Base-by-base conservation (phyloP, 345 rosid species). In the Kernera saxatilis region DNA sequence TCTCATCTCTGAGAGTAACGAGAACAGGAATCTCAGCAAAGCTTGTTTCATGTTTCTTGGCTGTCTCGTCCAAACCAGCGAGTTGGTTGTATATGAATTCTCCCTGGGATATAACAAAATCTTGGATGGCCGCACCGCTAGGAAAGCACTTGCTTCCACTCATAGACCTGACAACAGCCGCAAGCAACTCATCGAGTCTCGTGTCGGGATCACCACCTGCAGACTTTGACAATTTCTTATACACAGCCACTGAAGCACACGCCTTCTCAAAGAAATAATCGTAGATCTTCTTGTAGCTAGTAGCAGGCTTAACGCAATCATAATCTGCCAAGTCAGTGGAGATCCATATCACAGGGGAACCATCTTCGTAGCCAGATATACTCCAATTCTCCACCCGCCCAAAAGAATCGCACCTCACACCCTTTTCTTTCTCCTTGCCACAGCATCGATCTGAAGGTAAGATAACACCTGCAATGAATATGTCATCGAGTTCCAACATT, bases 341-440 rank as follows among this genome's bases (percentile, higher is more conserved):
- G 6, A 86, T 71, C 95, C 88, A 86, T 15, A 88, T 45, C 13
- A 85, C 84, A 0, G 89, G 89, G 0, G 70, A 82, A 3, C 89
- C 91, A 15, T 82, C 89, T 77, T 86, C 91, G 23, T 81, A 88
- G 3, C 94, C 94, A 55, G 94, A 83, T 8, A 88, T 86, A 48
- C 33, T 22, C 91, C 91, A 88, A 2, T 76, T 15, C 67, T 86
- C 87, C 2, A 83, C 66, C 22, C 85, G 74, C 15, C 86, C 89
- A 71, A 84, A 87, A 3, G 80, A 84, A 13, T 80, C 54, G 8
- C 90, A 87, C 64, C 83, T 65, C n/a, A 86, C 76, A 35, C 86
- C 82, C 35, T 73, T 79, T 27, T 51, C 78, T 69, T 78, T 86
- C 30, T 78, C 84, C 59, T 67, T 75, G 23, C 73, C 87, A 33